These are phyloP conservation scores for Chytridium lagenaria DNA, from an alignment of 371 early-diverging fungal genomes.

Conservation along the genomic window DNA sequence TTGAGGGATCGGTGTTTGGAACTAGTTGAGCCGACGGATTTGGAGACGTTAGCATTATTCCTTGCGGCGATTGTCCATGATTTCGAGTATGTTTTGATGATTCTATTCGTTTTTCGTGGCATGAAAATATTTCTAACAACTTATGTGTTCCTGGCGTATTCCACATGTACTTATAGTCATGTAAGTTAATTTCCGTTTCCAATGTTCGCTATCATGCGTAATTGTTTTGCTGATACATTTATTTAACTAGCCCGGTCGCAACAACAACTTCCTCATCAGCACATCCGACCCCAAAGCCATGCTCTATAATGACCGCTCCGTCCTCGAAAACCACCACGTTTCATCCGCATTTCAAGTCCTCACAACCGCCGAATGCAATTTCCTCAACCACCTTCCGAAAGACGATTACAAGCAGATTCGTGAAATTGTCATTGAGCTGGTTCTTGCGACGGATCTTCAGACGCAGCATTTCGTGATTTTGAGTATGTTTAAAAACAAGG, in stretches of 20 bases:
- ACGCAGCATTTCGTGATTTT: conserved; percentile 58
- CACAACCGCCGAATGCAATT: conserved; percentile 52
- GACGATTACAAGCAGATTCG: conserved; percentile 48
- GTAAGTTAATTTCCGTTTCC: conserved; percentile 5
- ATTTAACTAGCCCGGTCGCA: conserved; percentile 52
- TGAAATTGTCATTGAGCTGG: conserved; percentile 58
- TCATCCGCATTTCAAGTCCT: conserved; percentile 53
- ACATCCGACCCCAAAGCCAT: conserved; percentile 52
- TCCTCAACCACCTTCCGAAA: conserved; percentile 45
- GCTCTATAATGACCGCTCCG: conserved; percentile 63
- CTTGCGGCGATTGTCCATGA: conserved; percentile 64
- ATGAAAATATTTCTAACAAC: background rate
- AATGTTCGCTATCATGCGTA: background rate
- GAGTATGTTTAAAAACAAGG: conserved; percentile 56
- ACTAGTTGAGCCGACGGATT: conserved; percentile 35
- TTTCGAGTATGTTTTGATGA: conserved; percentile 25
- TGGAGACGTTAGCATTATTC: conserved; percentile 54
- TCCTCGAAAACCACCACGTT: conserved; percentile 63
- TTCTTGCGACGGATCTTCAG: conserved; percentile 57
- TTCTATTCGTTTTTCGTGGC: too few species aligned
- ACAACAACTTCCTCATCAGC: conserved; percentile 54
- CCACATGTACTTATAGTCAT: conserved; percentile 7
- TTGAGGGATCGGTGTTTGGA: conserved; percentile 36
- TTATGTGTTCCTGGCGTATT: background rate
- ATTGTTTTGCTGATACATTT: background rate